Evolutionary conservation across 768 basidiomycete species (phyloP).

Genomic region (Suillus variegatus): DNA sequence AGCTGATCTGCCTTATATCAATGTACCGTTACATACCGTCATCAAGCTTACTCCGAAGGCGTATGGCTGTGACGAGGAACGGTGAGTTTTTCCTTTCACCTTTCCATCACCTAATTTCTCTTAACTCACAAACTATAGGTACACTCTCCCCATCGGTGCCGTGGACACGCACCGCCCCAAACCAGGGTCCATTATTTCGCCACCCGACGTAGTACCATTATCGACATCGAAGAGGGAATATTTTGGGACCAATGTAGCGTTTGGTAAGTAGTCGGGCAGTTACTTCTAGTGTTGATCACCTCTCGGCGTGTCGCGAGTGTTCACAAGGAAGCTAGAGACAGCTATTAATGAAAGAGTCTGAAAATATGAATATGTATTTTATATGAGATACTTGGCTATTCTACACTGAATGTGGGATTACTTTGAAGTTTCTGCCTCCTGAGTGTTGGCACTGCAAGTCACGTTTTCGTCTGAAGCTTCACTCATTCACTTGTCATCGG

Average conservation of each 20-base stretch:
- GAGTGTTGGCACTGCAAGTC: not conserved
- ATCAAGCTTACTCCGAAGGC: slow-evolving; percentile 98
- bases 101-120: not conserved
- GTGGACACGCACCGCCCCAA: slow-evolving; percentile 91
- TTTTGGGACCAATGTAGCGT: slow-evolving; percentile 16
- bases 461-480: not conserved
- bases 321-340: not conserved
- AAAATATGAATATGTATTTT: not conserved
- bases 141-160: slow-evolving; percentile 85
- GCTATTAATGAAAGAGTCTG: not conserved
- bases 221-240: slow-evolving; percentile 37
- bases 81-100: slow-evolving; percentile 42
- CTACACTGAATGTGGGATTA: not conserved
- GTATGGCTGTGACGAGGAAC: slow-evolving; percentile 97
- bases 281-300: not conserved
- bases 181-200: slow-evolving; percentile 24
- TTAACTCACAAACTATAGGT: slow-evolving; percentile 45
- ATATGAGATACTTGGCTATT: not conserved
- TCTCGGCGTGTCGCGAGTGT: not conserved
- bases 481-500: too few relatives aligned
- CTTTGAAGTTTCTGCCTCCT: not conserved
- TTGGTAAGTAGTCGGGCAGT: not conserved
- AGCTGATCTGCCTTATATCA: slow-evolving; percentile 95
- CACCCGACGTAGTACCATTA: slow-evolving; percentile 19
- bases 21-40: slow-evolving; percentile 95